Conservation (phyloP, 805 yeast genomes). For the Metschnikowia kofuensis region DNA sequence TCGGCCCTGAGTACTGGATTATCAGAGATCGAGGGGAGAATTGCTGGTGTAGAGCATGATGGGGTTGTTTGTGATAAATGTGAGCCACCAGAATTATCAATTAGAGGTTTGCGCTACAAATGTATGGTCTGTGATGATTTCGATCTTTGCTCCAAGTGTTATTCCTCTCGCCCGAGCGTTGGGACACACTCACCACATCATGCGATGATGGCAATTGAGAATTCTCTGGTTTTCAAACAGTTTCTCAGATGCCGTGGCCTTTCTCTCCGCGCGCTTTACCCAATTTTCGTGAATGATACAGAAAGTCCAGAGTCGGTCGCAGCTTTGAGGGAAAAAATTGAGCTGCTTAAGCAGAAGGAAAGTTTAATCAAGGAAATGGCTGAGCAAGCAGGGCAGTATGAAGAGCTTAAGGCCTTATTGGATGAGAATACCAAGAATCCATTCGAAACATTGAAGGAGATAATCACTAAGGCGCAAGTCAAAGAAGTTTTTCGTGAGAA, state of each 20-base stretch:
- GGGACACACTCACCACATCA: constrained; percentile 12
- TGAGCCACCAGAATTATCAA: constrained; percentile 17
- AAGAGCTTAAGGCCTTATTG: constrained; percentile 3
- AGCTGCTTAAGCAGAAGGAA: not conserved
- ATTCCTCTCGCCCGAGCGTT: not conserved
- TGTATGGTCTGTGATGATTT: constrained; percentile 16
- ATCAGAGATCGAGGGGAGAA: not conserved
- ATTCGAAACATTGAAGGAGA: constrained; percentile 1
- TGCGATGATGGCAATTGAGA: constrained; percentile 15
- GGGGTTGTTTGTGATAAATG: constrained; percentile 37
- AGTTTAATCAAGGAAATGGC: not conserved
- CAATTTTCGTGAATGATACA: not conserved
- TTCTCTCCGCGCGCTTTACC: no score
- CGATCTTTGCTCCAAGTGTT: constrained; percentile 17
- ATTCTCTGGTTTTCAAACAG: constrained; percentile 2
- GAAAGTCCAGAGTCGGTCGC: not conserved
- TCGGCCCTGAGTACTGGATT: not conserved
- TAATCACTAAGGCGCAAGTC: constrained; percentile 1
- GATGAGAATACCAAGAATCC: not conserved
- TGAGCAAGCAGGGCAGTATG: not conserved
- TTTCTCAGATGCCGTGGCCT: not conserved
- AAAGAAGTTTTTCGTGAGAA: not conserved
- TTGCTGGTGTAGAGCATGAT: constrained; percentile 18
- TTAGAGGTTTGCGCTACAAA: constrained; percentile 14
- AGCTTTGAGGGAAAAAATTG: not conserved